Base-by-base conservation (phyloP, 345 rosid species). In the Eucalyptus paniculata region DNA sequence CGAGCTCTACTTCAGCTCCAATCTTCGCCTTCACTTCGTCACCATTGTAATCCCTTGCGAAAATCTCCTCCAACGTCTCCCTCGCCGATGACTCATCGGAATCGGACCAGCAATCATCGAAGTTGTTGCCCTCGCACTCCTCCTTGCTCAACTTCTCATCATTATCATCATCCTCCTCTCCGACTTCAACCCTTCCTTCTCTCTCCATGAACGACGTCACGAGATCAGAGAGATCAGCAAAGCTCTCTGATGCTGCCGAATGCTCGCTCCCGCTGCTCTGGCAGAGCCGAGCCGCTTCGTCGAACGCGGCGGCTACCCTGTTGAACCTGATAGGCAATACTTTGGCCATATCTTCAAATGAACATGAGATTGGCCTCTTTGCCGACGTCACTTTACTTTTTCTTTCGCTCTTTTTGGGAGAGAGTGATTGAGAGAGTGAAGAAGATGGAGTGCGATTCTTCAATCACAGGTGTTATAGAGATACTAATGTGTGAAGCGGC, bases 181-280 rank as follows among this genome's bases (percentile, higher is more conserved):
- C 37, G 3, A 6, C 81, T 18, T 80, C 50, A 6, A 21, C 85
- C 83, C 47, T 77, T 40, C 89, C 92, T 50, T 97, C 97, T 51
- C 86, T 93, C 37, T 97, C 98, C 9, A 98, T 91, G 88, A 94
- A 98, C 45, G 96, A 97, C 45, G 95, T 94, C 34, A 97, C 97
- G n/a, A 97, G 96, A 83, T 95, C 96, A 28, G 95, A 96, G 26
- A 97, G 95, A 91, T 98, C 94, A 6, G 90, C 72, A 23, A 91
- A 86, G 51, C 92, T 92, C 18, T 93, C 93, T 11, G 93, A 30
- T 3, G 86, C 12, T 1, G 86, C 88, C n/a, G 89, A 94, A 88
- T 94, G 95, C 89, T 97, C 98, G 87, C 98, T 98, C 17, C 97
- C 96, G 77, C 99, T 95, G 91, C 97, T 98, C 91, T 92, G 93